These are phyloP conservation scores for Xylaria scruposa DNA, from an alignment of 495 filamentous ascomycete genomes.

Conservation along the genomic window DNA sequence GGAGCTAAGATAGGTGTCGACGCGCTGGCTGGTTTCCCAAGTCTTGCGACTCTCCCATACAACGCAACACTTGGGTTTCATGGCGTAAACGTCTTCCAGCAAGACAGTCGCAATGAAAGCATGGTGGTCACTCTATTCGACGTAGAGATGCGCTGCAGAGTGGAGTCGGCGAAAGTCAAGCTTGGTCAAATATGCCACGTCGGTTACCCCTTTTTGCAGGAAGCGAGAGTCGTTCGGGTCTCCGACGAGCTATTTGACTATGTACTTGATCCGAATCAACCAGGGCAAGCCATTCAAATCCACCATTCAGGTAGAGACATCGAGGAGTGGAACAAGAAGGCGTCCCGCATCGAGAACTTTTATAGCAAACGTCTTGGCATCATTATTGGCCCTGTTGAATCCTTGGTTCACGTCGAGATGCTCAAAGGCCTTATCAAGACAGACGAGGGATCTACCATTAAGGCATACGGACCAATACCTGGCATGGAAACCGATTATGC, in stretches of 20 bases:
- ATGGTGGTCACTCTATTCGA: conserved; percentile 88
- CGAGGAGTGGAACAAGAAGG: conserved; percentile 81
- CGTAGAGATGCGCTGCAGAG: conserved; percentile 70
- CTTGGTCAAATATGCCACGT: conserved; percentile 87
- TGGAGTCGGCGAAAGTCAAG: conserved; percentile 74
- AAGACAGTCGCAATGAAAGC: conserved; percentile 95
- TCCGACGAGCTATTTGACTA: conserved; percentile 97
- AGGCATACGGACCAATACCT: conserved; percentile 89
- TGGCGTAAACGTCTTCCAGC: conserved; percentile 94
- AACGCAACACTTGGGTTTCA: conserved; percentile 83
- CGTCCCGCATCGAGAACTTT: conserved; percentile 77
- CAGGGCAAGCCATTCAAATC: conserved; percentile 63
- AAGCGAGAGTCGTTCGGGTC: conserved; percentile 85
- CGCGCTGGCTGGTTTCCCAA: conserved; percentile 92
- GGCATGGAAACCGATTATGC: conserved; percentile 93
- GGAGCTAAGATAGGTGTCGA: conserved; percentile 81
- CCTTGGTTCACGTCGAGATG: conserved; percentile 88
- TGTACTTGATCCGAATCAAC: conserved; percentile 65
- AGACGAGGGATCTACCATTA: conserved; percentile 87
- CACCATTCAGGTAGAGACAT: conserved; percentile 83
- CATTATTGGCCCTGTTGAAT: conserved; percentile 84
- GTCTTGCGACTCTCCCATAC: conserved; percentile 81
- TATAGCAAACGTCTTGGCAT: conserved; percentile 93
- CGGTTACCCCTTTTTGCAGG: conserved; percentile 94
- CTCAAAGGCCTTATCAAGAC: conserved; percentile 90